Conservation (phyloP, 2,329 filamentous ascomycete species). For the Verticillium nonalfalfae region DNA sequence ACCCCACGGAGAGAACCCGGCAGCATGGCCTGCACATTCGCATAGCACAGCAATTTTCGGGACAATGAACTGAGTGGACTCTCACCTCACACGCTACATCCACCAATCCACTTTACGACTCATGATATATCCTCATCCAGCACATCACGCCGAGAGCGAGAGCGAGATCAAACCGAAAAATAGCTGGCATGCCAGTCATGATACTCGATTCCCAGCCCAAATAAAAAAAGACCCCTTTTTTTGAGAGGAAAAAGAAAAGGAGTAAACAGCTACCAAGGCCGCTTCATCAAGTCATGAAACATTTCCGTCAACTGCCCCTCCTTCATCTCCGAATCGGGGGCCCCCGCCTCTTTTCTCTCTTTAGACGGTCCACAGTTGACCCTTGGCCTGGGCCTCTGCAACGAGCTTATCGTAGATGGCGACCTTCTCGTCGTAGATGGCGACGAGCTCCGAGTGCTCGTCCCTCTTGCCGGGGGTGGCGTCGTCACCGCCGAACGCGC, state of each 20-base stretch:
- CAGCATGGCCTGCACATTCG: not conserved
- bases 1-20: too few relatives aligned
- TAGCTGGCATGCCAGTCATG: not conserved
- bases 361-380: constrained; percentile 14
- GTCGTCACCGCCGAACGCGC: constrained; percentile 25
- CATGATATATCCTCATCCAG: not conserved
- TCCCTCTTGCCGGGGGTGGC: constrained; percentile 22
- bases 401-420: constrained; percentile 26
- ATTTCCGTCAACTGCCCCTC: not conserved
- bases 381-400: constrained; percentile 24
- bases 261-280: not conserved
- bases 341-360: not conserved
- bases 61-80: not conserved
- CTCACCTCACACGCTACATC: not conserved
- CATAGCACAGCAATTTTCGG: not conserved
- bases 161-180: not conserved
- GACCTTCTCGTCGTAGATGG: constrained; percentile 26
- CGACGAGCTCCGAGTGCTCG: constrained; percentile 19
- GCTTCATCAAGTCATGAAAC: not conserved
- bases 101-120: not conserved
- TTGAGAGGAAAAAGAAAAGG: not conserved
- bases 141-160: not conserved
- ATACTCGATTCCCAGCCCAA: not conserved
- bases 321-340: not conserved
- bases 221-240: too few relatives aligned